phyloP scores from a whole-genome alignment of 1,139 yeast genomes.

The Geotrichum europaeum region DNA sequence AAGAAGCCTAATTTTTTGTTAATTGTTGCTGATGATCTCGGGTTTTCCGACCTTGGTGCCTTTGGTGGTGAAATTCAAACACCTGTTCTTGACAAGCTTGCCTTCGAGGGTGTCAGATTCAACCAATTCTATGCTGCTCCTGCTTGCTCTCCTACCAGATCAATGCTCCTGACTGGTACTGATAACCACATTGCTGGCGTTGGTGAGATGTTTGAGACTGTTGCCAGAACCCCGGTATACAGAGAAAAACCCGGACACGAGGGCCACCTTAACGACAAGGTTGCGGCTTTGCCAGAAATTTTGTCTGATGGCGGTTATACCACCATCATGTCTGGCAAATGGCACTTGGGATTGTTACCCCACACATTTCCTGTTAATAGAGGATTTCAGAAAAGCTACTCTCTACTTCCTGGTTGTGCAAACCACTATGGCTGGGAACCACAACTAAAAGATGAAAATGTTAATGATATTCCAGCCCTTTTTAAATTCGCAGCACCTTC shows the following conservation, averaged over 20 bases:
- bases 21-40: conserved; percentile 58
- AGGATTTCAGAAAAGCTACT: conserved; percentile 49
- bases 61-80: conserved; percentile 58
- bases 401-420: conserved; percentile 53
- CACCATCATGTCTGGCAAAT: conserved; percentile 50
- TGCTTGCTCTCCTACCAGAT: conserved; percentile 60
- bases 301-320: conserved; percentile 46
- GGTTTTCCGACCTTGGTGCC: conserved; percentile 52
- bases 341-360: conserved; percentile 51
- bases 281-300: conserved; percentile 50
- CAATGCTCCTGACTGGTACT: conserved; percentile 56
- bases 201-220: conserved; percentile 54
- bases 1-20: conserved; percentile 42
- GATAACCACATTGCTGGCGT: conserved; percentile 58
- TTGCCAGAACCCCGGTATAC: conserved; percentile 24
- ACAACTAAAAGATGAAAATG: conserved; percentile 30
- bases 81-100: conserved; percentile 46
- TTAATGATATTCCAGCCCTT: conserved; percentile 23
- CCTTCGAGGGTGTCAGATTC: conserved; percentile 43
- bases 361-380: conserved; percentile 48
- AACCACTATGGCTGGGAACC: conserved; percentile 50
- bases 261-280: conserved; percentile 48
- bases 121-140: conserved; percentile 61
- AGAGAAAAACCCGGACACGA: conserved; percentile 50
- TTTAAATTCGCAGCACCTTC: conserved; percentile 20